Evolutionary conservation across 2,329 filamentous ascomycete genomes (phyloP).

Genomic region (Botrytis hyacinthi): DNA sequence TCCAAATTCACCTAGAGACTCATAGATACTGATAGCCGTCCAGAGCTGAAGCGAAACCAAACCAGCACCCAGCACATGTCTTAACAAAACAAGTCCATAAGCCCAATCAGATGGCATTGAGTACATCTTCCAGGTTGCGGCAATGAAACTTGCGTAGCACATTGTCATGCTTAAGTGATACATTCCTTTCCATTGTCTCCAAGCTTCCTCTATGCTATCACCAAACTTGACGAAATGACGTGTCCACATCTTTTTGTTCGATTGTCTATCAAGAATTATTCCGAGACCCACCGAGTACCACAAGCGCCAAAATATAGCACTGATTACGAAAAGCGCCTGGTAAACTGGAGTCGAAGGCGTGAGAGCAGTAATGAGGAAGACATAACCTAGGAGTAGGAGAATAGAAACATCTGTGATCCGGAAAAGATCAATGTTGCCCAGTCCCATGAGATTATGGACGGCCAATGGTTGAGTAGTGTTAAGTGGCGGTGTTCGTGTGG

Average conservation of each 20-base stretch:
- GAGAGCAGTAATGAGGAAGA: slow-evolving; percentile 68
- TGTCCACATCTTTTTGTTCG: slow-evolving; percentile 89
- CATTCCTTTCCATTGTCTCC: slow-evolving; percentile 96
- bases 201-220: slow-evolving; percentile 85
- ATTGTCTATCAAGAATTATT: slow-evolving; percentile 79
- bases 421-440: slow-evolving; percentile 83
- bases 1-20: slow-evolving; percentile 93
- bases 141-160: slow-evolving; percentile 84
- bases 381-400: slow-evolving; percentile 71
- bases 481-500: slow-evolving; percentile 31
- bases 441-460: slow-evolving; percentile 80
- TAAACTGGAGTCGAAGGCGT: slow-evolving; percentile 75
- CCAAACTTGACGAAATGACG: slow-evolving; percentile 97
- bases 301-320: slow-evolving; percentile 79
- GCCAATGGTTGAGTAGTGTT: slow-evolving; percentile 56
- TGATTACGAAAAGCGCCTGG: slow-evolving; percentile 75
- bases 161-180: slow-evolving; percentile 91
- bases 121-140: slow-evolving; percentile 97
- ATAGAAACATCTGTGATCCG: slow-evolving; percentile 81
- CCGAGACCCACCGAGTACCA: slow-evolving; percentile 93
- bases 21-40: slow-evolving; percentile 91
- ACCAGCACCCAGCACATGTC: slow-evolving; percentile 79
- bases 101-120: slow-evolving; percentile 80
- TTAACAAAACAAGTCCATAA: slow-evolving; percentile 79
- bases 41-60: slow-evolving; percentile 86